Base-by-base conservation (phyloP, 768 basidiomycete species). In the Tubosaeta brunneosetosa region DNA sequence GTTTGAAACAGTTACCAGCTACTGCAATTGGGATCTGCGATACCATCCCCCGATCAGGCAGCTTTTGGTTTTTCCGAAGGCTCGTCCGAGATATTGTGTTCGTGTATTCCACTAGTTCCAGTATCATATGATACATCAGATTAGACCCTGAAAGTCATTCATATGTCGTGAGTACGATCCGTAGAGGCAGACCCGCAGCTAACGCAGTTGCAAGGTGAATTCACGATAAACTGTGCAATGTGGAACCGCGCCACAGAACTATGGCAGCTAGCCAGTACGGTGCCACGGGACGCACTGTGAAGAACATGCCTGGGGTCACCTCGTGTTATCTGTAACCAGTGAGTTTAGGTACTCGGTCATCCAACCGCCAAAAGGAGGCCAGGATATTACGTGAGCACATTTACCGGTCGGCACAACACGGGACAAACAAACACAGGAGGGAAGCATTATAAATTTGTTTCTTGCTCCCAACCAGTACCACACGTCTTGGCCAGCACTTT, bases 391-490 rank as follows among this genome's bases (percentile, higher is more conserved):
- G 32, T 42, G 26, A 42, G 31, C 31, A 33, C 10, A 19, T 17
- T 38, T 17, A 38, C n/a, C 9, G n/a, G 17, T 8, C n/a, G 37
- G 37, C 37, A 17, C 36, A 16, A 11, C 12, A 11, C 12, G 22
- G 56, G 41, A 63, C 65, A 67, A 69, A 65, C 55, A 67, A 55
- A 65, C 46, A 56, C 44, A 33, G 32, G 32, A 37, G 43, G 27
- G 22, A 22, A 46, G 22, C 19, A 27, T 42, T 58, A 65, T 69
- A 67, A 67, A 67, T 59, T 60, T 49, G 54, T 57, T 48, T 33
- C 42, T 22, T 49, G 48, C 52, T 29, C 50, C 48, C 31, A 29
- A 16, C 36, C 27, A 6, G 19, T 22, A 49, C 11, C 42, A 44
- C 43, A 36, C 31, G 9, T 44, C 13, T 27, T 34, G 38, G n/a